Conservation (phyloP, 2,329 filamentous ascomycete genomes). For the Diaporthe sp. region DNA sequence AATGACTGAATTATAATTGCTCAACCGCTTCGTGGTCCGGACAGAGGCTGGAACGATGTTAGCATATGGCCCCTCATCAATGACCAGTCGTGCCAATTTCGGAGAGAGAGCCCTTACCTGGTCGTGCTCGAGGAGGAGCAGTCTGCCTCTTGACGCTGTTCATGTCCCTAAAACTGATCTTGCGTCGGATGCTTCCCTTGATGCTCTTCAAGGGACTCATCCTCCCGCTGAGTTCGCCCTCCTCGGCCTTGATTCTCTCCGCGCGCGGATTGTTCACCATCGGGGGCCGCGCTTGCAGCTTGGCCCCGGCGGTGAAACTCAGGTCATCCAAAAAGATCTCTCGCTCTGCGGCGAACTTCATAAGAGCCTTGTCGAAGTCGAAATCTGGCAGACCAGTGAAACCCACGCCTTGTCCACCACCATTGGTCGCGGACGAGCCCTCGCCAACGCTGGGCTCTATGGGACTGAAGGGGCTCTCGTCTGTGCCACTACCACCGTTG, state of each 20-base stretch:
- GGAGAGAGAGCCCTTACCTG: conserved; percentile 69
- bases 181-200: conserved; percentile 89
- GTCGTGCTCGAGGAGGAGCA: conserved; percentile 79
- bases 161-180: conserved; percentile 95
- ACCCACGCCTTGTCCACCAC: conserved; percentile 49
- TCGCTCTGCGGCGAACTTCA: conserved; percentile 95
- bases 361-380: conserved; percentile 92
- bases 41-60: conserved; percentile 65
- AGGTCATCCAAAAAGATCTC: conserved; percentile 95
- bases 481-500: conserved; percentile 44
- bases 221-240: conserved; percentile 66
- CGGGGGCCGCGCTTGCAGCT: conserved; percentile 76
- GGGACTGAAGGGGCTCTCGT: conserved; percentile 44
- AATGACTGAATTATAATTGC: conserved; percentile 98
- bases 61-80: conserved; percentile 45
- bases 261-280: conserved; percentile 85
- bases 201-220: conserved; percentile 70
- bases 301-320: conserved; percentile 87
- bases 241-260: conserved; percentile 85
- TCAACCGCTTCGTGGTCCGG: conserved; percentile 88
- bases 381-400: conserved; percentile 70
- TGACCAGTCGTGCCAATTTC: too few relatives aligned
- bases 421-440: conserved; percentile 32
- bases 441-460: background rate
- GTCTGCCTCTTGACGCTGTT: conserved; percentile 93